Conservation (phyloP, 1,284 basidiomycete genomes). For the Microstroma glucosiphilum region DNA sequence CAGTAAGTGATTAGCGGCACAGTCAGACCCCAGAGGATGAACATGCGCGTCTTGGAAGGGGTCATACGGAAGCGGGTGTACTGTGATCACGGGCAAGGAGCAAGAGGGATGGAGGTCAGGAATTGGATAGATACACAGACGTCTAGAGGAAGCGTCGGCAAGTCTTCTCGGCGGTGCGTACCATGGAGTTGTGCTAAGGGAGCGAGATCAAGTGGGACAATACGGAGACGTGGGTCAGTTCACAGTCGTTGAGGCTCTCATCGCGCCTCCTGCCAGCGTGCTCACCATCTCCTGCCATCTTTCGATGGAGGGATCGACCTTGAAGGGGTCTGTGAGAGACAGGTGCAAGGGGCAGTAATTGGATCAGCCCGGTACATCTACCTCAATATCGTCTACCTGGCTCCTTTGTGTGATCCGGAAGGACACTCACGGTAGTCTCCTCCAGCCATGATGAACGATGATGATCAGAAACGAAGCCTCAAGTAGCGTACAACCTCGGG, state of each 20-base stretch:
- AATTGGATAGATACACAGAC: neutral
- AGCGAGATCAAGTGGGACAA: neutral
- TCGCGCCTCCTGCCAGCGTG: neutral
- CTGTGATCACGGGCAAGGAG: neutral
- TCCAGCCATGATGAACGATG: slow-evolving; percentile 28
- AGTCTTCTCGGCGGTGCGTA: neutral
- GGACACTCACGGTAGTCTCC: slow-evolving; percentile 34
- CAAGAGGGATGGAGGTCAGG: neutral
- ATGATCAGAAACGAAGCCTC: too few relatives aligned
- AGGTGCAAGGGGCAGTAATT: neutral
- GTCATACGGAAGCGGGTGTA: slow-evolving; percentile 45
- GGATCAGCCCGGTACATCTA: neutral
- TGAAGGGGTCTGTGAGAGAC: slow-evolving; percentile 31
- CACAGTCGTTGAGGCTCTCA: neutral
- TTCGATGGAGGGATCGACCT: slow-evolving; percentile 45
- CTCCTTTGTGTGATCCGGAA: neutral
- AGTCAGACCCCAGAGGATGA: slow-evolving; percentile 32
- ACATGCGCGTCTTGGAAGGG: slow-evolving; percentile 23
- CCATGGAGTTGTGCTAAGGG: slow-evolving; percentile 40
- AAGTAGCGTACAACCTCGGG: too few relatives aligned
- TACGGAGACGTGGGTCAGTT: neutral
- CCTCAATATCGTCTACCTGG: neutral
- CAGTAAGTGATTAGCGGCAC: slow-evolving; percentile 34
- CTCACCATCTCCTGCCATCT: slow-evolving; percentile 43
- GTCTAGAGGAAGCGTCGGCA: neutral